phyloP scores from a whole-genome alignment of 2,329 filamentous ascomycete genomes.

The Trichoderma sp. region DNA sequence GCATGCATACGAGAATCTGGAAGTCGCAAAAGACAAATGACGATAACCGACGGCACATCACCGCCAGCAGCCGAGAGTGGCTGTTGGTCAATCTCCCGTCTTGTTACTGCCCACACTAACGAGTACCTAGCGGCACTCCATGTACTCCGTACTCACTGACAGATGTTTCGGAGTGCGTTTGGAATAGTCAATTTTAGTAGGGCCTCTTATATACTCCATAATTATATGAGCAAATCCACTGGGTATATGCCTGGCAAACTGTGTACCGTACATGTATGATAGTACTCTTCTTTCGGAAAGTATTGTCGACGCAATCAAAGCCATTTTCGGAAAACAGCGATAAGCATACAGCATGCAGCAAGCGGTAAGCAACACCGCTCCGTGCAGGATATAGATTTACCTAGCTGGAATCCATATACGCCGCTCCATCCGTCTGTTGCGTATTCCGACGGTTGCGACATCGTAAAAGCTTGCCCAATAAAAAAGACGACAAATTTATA shows the following conservation, averaged over 20 bases:
- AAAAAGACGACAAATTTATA: background rate
- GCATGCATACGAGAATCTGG: conserved; percentile 18
- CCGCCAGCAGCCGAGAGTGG: background rate
- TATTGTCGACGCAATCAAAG: background rate
- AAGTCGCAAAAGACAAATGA: background rate
- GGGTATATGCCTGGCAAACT: background rate
- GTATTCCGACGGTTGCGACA: conserved; percentile 20
- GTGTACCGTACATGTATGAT: background rate
- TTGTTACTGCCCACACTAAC: background rate
- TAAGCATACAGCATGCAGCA: background rate
- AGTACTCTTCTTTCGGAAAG: background rate
- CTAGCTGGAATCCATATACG: background rate
- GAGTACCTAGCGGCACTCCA: too few species aligned
- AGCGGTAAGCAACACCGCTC: background rate
- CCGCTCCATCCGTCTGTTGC: background rate
- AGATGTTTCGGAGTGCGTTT: background rate
- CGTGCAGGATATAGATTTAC: background rate
- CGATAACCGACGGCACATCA: conserved; percentile 22
- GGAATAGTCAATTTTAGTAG: background rate
- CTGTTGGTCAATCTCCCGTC: background rate
- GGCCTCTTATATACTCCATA: background rate
- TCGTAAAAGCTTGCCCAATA: background rate
- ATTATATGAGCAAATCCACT: background rate
- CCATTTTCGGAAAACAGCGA: background rate
- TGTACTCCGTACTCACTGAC: background rate